phyloP scores from a whole-genome alignment of 1,139 yeast genomes.

The Blastobotrys raffinosifermentans region DNA sequence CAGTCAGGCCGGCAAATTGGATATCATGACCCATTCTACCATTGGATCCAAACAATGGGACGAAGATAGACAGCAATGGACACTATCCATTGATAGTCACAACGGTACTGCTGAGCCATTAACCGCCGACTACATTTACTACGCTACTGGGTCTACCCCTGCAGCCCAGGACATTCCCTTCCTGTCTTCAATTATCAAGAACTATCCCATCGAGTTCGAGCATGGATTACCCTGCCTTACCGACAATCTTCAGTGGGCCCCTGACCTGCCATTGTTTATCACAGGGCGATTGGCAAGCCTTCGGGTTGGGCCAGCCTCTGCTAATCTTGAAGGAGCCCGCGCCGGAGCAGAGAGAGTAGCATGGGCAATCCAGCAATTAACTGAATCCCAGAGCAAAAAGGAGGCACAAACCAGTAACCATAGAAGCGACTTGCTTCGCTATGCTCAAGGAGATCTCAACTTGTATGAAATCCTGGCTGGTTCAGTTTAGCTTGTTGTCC shows the following conservation, averaged over 20 bases:
- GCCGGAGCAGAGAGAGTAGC: slow-evolving; percentile 44
- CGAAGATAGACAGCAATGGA: slow-evolving; percentile 11
- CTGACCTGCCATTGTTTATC: slow-evolving; percentile 39
- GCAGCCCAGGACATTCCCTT: slow-evolving; percentile 26
- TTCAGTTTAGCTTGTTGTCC: no score
- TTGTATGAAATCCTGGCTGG: no score
- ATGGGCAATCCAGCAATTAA: slow-evolving; percentile 9
- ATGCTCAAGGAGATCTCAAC: no score
- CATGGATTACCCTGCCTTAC: slow-evolving; percentile 43
- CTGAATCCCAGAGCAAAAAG: no score
- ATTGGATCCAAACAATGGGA: slow-evolving; percentile 6
- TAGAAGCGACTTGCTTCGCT: no score
- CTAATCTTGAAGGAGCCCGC: slow-evolving; percentile 46
- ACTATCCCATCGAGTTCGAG: slow-evolving; percentile 34
- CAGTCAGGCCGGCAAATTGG: slow-evolving; percentile 30
- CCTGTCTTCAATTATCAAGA: slow-evolving; percentile 31
- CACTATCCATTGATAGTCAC: slow-evolving; percentile 4
- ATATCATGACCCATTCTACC: slow-evolving; percentile 7
- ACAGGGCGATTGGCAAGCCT: slow-evolving; percentile 44
- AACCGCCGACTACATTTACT: slow-evolving; percentile 37
- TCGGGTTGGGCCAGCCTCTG: slow-evolving; percentile 45
- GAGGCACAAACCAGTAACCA: no score
- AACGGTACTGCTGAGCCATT: slow-evolving; percentile 16
- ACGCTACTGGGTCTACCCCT: slow-evolving; percentile 42
- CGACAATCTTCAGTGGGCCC: slow-evolving; percentile 42